Evolutionary conservation across 2,329 filamentous ascomycete species (phyloP).

Genomic region (Fusarium xylarioides): DNA sequence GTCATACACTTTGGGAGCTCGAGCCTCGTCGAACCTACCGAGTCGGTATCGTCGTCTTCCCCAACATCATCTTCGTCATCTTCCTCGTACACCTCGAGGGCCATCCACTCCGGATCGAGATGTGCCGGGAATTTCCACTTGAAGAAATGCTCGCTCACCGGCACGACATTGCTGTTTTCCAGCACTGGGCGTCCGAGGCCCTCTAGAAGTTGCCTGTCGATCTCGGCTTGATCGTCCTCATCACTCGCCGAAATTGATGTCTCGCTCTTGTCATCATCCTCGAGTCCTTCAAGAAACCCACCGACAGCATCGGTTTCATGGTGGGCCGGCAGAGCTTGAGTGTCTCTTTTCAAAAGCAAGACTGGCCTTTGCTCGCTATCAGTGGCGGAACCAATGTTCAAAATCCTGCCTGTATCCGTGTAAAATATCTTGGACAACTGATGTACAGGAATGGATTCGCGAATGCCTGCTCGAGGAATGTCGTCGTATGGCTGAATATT

Average conservation of each 20-base stretch:
- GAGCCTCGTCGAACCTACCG: slow-evolving; percentile 49
- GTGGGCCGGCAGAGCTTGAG: slow-evolving; percentile 14
- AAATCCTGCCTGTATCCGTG: slow-evolving; percentile 86
- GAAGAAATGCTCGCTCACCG: neutral
- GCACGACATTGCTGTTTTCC: neutral
- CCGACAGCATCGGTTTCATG: neutral
- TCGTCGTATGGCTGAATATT: slow-evolving; percentile 50
- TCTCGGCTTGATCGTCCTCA: slow-evolving; percentile 51
- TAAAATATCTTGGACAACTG: slow-evolving; percentile 91
- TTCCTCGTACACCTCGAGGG: slow-evolving; percentile 79
- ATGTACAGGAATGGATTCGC: slow-evolving; percentile 62
- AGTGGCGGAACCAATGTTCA: slow-evolving; percentile 73
- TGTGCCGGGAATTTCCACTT: slow-evolving; percentile 67
- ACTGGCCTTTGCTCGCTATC: slow-evolving; percentile 58
- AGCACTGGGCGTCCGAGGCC: slow-evolving; percentile 19
- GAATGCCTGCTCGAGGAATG: slow-evolving; percentile 56
- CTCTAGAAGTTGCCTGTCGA: slow-evolving; percentile 56
- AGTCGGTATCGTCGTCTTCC: slow-evolving; percentile 58
- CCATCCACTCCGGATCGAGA: slow-evolving; percentile 90
- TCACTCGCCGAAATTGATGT: slow-evolving; percentile 26
- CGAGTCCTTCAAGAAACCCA: slow-evolving; percentile 56
- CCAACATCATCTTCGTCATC: slow-evolving; percentile 57
- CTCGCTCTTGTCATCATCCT: neutral
- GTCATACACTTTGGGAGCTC: slow-evolving; percentile 43
- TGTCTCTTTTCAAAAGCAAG: slow-evolving; percentile 47